These are phyloP conservation scores for Candolleomyces aberdarensis DNA, from an alignment of 768 basidiomycete species.

Conservation along the genomic window DNA sequence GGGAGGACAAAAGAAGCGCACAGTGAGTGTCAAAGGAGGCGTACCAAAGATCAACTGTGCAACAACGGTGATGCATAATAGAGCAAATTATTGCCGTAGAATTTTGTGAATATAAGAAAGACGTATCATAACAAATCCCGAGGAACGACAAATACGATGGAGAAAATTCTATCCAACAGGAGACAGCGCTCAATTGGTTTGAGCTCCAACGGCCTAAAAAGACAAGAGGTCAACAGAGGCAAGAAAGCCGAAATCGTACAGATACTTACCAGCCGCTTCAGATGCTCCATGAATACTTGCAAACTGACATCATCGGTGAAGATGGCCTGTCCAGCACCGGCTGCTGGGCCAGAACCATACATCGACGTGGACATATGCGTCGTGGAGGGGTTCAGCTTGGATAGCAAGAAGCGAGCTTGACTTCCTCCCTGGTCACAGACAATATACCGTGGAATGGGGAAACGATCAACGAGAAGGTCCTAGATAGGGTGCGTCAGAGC, in stretches of 20 bases:
- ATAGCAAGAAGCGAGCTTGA: constrained; percentile 96
- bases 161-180: too few species aligned
- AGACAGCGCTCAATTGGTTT: constrained; percentile 20
- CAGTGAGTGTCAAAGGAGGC: neutral
- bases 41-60: constrained; percentile 12
- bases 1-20: too few species aligned
- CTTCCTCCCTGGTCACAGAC: constrained; percentile 97
- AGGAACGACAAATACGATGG: too few species aligned
- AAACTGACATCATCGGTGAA: constrained; percentile 99
- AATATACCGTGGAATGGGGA: constrained; percentile 97
- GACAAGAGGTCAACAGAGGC: neutral
- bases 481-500: constrained; percentile 24
- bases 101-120: too few species aligned
- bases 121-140: too few species aligned
- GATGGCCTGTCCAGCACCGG: constrained; percentile 82
- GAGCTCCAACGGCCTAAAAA: constrained; percentile 28
- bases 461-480: constrained; percentile 93
- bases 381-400: constrained; percentile 95
- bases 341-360: constrained; percentile 75
- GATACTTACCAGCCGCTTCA: constrained; percentile 80
- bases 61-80: too few species aligned
- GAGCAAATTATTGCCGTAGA: too few species aligned
- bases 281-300: constrained; percentile 96
- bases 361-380: constrained; percentile 93
- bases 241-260: neutral